Base-by-base conservation (phyloP, 2,329 filamentous ascomycete species). In the Gremmenia infestans region DNA sequence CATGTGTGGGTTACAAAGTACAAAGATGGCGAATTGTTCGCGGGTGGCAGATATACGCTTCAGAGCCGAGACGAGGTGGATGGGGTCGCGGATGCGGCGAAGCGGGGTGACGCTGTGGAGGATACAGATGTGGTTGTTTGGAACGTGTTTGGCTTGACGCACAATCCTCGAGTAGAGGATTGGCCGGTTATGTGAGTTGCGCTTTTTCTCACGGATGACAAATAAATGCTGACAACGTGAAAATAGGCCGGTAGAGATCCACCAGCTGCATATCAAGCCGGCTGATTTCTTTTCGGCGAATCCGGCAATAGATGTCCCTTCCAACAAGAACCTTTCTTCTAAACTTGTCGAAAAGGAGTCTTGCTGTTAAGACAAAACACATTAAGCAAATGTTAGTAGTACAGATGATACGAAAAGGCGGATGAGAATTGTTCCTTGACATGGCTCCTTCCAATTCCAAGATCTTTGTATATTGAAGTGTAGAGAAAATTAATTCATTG, bases 81-180 rank as follows among this genome's bases (percentile, higher is more conserved):
- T 12, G 64, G 65, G 7, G 67, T 67, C 2, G 47, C 65, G 89
- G 89, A 96, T 73, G 77, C 78, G 46, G 91, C 95, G 68, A 82
- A 88, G 59, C 86, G 96, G 72, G 81, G 88, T 1, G 91, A 96
- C 74, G 89, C 95, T 0, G 89, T 91, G 0, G 91, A 96, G 69
- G 94, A 91, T 7, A 90, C 86, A 0, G 91, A 91, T 65, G 86
- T 91, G 62, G 91, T 96, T 2, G 80, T 96, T 6, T 97, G 91
- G 91, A 91, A 95, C 73, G 94, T 89, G 0, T 96, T 96, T 67
- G 91, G 91, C 23, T 77, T 96, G 25, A 92, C 87, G 1, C 92
- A 96, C 71, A 92, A 96, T 76, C 91, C 92, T 0, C 77, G 88
- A 0, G 90, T 91, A 0, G 92, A 96, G 68, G 92, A 96, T 72